Base-by-base conservation (phyloP, 2,329 filamentous ascomycete genomes). In the Ascocoryne sarcoides region DNA sequence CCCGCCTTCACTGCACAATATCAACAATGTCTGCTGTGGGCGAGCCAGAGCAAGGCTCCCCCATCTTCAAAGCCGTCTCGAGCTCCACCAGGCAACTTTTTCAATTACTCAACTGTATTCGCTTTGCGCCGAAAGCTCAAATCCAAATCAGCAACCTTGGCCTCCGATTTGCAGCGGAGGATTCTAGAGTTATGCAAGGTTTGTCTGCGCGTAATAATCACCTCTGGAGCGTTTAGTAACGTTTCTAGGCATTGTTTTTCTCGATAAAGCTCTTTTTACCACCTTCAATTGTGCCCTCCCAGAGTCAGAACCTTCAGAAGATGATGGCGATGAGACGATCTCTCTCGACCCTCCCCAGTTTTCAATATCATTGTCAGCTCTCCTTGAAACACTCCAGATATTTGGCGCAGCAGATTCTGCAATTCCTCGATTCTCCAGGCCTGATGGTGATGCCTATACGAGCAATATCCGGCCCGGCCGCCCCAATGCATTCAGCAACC, bases 311-410 rank as follows among this genome's bases (percentile, higher is more conserved):
- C 49, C 62, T 5, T 48, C 55, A 35, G 54, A 61, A 20, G 57
- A 63, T 15, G 61, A 66, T 16, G n/a, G n/a, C n/a, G 62, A 70
- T 17, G 53, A 63, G n/a, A 46, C 19, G 12, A 10, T 10, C 2
- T 32, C 59, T 7, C 55, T 62, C 8, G 46, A 56, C 16, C 45
- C 55, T 3, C 80, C 85, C 5, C 76, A 74, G 37, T 98, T 98
- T 59, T 82, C 93, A 58, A 82, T 96, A 49, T 92, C 88, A 2
- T 75, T 98, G 7, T 73, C 82, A 4, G 85, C 90, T 14, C 74
- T 98, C 3, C 76, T 98, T 39, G 92, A 96, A 65, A 94, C 90
- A 0, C 72, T 98, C 5, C 90, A 95, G 57, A 96, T 98, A 36
- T 94, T 98, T 56, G 87, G 87, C 36, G 79, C 89, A n/a, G 76